Evolutionary conservation across 768 basidiomycete species (phyloP).

Genomic region (Boletus sp.): DNA sequence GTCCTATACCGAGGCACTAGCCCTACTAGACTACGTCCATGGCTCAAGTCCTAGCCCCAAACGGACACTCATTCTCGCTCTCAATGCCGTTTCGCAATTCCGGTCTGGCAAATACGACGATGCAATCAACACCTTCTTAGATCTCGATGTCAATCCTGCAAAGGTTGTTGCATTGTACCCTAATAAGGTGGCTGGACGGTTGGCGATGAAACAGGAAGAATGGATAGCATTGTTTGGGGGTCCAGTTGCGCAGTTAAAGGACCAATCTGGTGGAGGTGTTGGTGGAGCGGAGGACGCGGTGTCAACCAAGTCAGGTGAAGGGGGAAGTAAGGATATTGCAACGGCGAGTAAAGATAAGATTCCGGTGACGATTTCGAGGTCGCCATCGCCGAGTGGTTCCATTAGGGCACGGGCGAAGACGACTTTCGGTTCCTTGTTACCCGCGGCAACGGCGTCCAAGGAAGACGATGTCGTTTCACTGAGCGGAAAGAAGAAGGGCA

Average conservation of each 20-base stretch:
- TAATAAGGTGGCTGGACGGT: slow-evolving; percentile 71
- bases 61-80: slow-evolving; percentile 56
- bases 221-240: slow-evolving; percentile 90
- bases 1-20: slow-evolving; percentile 74
- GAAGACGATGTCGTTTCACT: slow-evolving; percentile 67
- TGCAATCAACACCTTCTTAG: slow-evolving; percentile 85
- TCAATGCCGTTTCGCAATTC: slow-evolving; percentile 81
- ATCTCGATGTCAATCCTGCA: slow-evolving; percentile 88
- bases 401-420: slow-evolving; percentile 52
- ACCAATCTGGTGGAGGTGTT: not conserved
- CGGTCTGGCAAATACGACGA: slow-evolving; percentile 61
- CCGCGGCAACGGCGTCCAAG: slow-evolving; percentile 34
- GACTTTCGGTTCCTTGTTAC: slow-evolving; percentile 49
- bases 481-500: slow-evolving; percentile 33
- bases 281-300: slow-evolving; percentile 24
- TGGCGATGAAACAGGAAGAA: slow-evolving; percentile 60
- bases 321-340: slow-evolving; percentile 21
- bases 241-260: slow-evolving; percentile 32
- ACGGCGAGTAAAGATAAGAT: slow-evolving; percentile 25
- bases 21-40: slow-evolving; percentile 54
- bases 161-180: slow-evolving; percentile 91
- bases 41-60: slow-evolving; percentile 27
- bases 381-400: slow-evolving; percentile 37
- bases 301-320: slow-evolving; percentile 26
- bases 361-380: slow-evolving; percentile 20